These are phyloP conservation scores for Epichloe aotearoae DNA, from an alignment of 2,329 filamentous ascomycete genomes.

Conservation along the genomic window DNA sequence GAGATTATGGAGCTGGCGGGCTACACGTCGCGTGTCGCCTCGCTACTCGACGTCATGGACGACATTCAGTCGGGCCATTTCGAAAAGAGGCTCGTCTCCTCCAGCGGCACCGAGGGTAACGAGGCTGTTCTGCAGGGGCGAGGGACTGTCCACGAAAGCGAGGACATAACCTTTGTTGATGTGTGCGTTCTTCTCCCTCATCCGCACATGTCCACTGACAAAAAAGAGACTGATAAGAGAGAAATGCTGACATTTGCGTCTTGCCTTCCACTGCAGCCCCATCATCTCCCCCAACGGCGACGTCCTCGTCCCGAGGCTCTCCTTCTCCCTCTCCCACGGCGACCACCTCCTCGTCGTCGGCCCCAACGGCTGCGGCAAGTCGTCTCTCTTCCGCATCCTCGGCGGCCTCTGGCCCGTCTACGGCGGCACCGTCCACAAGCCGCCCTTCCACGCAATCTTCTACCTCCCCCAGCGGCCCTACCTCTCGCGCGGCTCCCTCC, in stretches of 20 bases:
- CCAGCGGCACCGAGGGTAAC: constrained; percentile 69
- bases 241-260: too few species aligned
- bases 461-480: constrained; percentile 94
- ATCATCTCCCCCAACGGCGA: constrained; percentile 97
- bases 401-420: constrained; percentile 97
- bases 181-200: constrained; percentile 40
- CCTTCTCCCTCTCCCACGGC: constrained; percentile 73
- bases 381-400: constrained; percentile 87
- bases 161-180: constrained; percentile 71
- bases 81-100: constrained; percentile 92
- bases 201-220: neutral
- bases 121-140: constrained; percentile 70
- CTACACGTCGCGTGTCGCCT: constrained; percentile 85
- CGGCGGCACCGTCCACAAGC: constrained; percentile 84
- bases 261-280: constrained; percentile 34
- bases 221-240: too few species aligned
- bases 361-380: constrained; percentile 95
- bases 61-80: constrained; percentile 84
- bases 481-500: constrained; percentile 77
- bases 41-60: constrained; percentile 83
- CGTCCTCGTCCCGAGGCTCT: constrained; percentile 72
- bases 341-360: constrained; percentile 92
- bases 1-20: constrained; percentile 93
- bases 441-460: constrained; percentile 85
- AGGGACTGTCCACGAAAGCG: constrained; percentile 68